phyloP scores from a whole-genome alignment of 2,329 filamentous ascomycete genomes.

The Aspergillus sp. region DNA sequence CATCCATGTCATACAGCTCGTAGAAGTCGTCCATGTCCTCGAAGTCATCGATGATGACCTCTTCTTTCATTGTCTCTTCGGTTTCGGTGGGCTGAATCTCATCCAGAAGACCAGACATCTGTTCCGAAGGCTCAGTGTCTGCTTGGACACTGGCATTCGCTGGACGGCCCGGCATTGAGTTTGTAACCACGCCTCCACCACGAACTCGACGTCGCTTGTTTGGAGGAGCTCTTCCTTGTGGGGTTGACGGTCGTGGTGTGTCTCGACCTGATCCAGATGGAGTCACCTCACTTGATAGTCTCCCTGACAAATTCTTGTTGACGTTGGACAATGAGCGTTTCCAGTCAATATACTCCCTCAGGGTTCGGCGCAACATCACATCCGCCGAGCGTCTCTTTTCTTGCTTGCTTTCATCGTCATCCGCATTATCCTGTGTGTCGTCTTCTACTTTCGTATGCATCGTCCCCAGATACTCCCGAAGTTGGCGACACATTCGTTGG shows the following conservation, averaged over 20 bases:
- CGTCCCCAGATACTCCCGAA: constrained; percentile 86
- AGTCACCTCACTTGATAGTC: constrained; percentile 24
- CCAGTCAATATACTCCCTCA: constrained; percentile 87
- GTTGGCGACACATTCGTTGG: constrained; percentile 77
- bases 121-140: constrained; percentile 73
- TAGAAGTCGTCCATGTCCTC: constrained; percentile 93
- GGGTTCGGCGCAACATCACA: constrained; percentile 85
- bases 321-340: constrained; percentile 86
- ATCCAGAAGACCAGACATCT: constrained; percentile 78
- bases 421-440: constrained; percentile 43
- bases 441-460: constrained; percentile 69
- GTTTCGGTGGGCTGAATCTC: constrained; percentile 79
- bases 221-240: constrained; percentile 63
- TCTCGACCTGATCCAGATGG: constrained; percentile 22
- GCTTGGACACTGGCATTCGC: constrained; percentile 74
- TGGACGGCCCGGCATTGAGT: constrained; percentile 51
- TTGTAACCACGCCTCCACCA: constrained; percentile 67
- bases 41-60: constrained; percentile 72
- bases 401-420: constrained; percentile 51
- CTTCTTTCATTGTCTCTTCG: constrained; percentile 68
- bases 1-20: constrained; percentile 85
- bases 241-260: constrained; percentile 19
- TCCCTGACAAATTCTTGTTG: constrained; percentile 52
- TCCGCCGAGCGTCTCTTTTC: constrained; percentile 68
- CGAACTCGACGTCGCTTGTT: constrained; percentile 85